These are phyloP conservation scores for Leishmania arabica DNA, from an alignment of 208 protist species.

Conservation along the genomic window DNA sequence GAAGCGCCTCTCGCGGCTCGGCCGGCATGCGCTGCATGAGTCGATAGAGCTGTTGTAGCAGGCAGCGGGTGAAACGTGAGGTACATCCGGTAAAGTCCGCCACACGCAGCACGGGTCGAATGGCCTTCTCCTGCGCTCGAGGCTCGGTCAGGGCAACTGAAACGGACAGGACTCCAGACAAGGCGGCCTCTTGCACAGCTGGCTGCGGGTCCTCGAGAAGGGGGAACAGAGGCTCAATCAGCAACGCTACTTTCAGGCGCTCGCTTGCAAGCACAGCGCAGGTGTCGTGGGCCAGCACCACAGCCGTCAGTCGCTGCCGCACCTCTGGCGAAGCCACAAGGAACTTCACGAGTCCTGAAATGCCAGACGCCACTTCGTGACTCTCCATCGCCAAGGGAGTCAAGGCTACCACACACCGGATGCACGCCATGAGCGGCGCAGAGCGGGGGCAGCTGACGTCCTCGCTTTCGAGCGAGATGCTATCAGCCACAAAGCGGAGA, in stretches of 20 bases:
- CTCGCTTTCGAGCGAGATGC: slow-evolving; percentile 17
- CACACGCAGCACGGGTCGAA: slow-evolving; percentile 39
- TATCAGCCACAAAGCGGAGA: slow-evolving; percentile 34
- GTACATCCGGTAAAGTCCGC: slow-evolving; percentile 50
- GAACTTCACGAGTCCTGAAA: slow-evolving; percentile 48
- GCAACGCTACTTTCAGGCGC: slow-evolving; percentile 34
- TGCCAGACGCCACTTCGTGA: slow-evolving; percentile 35
- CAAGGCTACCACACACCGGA: slow-evolving; percentile 34
- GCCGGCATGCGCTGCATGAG: slow-evolving; percentile 61
- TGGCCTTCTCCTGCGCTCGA: slow-evolving; percentile 47
- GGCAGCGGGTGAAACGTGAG: slow-evolving; percentile 42
- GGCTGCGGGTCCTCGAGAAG: slow-evolving; percentile 55
- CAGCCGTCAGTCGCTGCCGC: slow-evolving; percentile 44
- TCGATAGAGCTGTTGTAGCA: slow-evolving; percentile 54
- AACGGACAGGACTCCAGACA: slow-evolving; percentile 49
- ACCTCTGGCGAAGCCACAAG: slow-evolving; percentile 33
- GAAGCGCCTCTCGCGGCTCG: slow-evolving; percentile 61
- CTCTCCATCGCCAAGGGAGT: slow-evolving; percentile 39
- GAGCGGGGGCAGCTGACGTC: slow-evolving; percentile 20
- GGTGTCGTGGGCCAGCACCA: slow-evolving; percentile 47
- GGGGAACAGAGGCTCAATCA: slow-evolving; percentile 48
- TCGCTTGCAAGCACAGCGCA: slow-evolving; percentile 41
- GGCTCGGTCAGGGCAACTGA: slow-evolving; percentile 39
- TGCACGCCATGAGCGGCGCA: slow-evolving; percentile 26
- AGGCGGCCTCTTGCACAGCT: slow-evolving; percentile 55